A percentile compares a stretch with the other conserved stretches of the same genome.
Evolutionary conservation across 306 rosid species (phyloP).

Genomic region (Pyrus bretschneideri): DNA sequence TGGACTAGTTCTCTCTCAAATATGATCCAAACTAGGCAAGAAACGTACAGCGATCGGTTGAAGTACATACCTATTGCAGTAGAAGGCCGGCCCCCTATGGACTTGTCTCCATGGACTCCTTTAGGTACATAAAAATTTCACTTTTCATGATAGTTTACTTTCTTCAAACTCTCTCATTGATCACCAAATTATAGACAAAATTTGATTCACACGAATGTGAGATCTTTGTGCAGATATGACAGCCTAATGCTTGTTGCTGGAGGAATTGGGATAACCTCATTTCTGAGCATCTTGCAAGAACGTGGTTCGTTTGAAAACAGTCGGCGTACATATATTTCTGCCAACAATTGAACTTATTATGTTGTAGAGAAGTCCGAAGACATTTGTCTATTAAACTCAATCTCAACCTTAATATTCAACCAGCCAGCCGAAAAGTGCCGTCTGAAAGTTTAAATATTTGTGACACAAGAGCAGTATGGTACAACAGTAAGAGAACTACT

Average conservation of each 20-base stretch:
- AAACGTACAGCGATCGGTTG: constrained; percentile 32
- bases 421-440: constrained; percentile 31
- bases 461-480: constrained; percentile 61
- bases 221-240: constrained; percentile 60
- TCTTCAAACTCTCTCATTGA: neutral
- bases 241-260: constrained; percentile 68
- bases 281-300: constrained; percentile 78
- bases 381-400: constrained; percentile 48
- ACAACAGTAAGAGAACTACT: constrained; percentile 37
- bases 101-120: constrained; percentile 58
- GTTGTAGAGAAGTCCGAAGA: constrained; percentile 59
- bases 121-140: constrained; percentile 36
- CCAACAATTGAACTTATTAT: constrained; percentile 54
- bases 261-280: constrained; percentile 86
- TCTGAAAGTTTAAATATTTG: constrained; percentile 53
- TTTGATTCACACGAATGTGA: neutral
- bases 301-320: constrained; percentile 29
- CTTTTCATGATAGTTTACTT: neutral
- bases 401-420: constrained; percentile 46
- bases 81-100: constrained; percentile 98
- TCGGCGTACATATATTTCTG: constrained; percentile 26
- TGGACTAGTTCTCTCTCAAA: constrained; percentile 75
- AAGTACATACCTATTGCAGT: constrained; percentile 59
- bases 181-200: neutral
- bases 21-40: constrained; percentile 43